Base-by-base conservation (phyloP, 768 basidiomycete genomes). In the Russula olivacea region DNA sequence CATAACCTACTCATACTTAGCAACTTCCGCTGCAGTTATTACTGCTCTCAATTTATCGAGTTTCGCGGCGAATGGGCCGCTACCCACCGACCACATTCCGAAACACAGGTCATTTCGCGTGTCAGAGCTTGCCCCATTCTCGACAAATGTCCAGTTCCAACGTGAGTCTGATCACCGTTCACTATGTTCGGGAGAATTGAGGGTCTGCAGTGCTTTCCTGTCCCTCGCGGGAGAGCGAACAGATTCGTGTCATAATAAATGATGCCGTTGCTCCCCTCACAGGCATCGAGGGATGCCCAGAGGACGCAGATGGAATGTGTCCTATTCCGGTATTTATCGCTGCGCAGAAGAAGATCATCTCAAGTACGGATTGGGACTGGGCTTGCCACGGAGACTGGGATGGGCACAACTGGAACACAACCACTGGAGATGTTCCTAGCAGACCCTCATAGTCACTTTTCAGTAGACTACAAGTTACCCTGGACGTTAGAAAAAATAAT, bases 101-200 rank as follows among this genome's bases (percentile, higher is more conserved):
- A 65, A 72, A 8, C 75, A 87, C 53, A 79, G 83, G 15, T 78
- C 87, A 0, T 96, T 91, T 79, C 85, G 82, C 68, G 79, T 83
- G 0, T 81, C 91, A 5, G 83, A 93, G 66, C 78, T 93, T 43
- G 86, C 89, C 21, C 93, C 93, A 0, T 97, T 97, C 73, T 88
- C 86, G 0, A 89, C 93, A 30, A 95, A 95, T 69, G 72, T 95
- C 23, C 90, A 92, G 70, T 88, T 95, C 79, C 93, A 96, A 75
- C 78, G 91, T 93, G 80, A 76, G 15, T 62, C 28, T 58, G 6
- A 47, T 55, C 25, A 10, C 15, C 45, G 12, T 43, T 61, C 10
- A 28, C 6, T 25, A 32, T 69, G 59, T 38, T 25, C 28, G 32
- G 6, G 17, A 23, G 23, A 25, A 25, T 8, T 21, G 34, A 32